Base-by-base conservation (phyloP, 2,329 filamentous ascomycete genomes). In the Talaromyces sp. region DNA sequence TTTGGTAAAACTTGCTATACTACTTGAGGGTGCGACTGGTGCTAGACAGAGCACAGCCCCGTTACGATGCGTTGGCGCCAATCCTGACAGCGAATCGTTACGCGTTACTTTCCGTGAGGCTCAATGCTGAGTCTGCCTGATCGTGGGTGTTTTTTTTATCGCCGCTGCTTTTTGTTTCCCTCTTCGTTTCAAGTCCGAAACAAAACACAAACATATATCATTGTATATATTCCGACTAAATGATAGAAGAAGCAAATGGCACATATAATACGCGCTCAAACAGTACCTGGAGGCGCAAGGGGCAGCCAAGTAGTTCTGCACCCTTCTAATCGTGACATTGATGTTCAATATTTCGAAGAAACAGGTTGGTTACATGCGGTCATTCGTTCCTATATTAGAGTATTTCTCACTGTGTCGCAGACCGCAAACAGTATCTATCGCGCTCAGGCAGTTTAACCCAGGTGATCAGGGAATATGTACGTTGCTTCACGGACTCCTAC, bases 321-420 rank as follows among this genome's bases (percentile, higher is more conserved):
- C 43, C 50, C 29, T 26, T 29, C 35, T n/a, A 38, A n/a, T 38
- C 6, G 35, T 6, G 35, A 38, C 2, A 38, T 38, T n/a, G 51
- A 59, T 14, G 52, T 51, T 26, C 29, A 55, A 51, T 55, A 55
- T 26, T 41, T 46, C 29, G 58, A 59, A 55, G 52, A 59, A 32
- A 50, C 41, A 27, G 58, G 58, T 59, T 24, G 17, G 13, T n/a
- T n/a, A n/a, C 4, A n/a, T 38, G 3, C 35, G 14, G 7, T 7
- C 7, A 8, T 4, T 43, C 19, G 19, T 31, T 49, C 56, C 21
- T 41, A 14, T 38, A 38, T 8, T 38, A 17, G 35, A 17, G 35
- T 41, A 10, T 41, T 49, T 41, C 43, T 55, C 26, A 54, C 10
- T n/a, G 13, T 43, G 17, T 43, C 32, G 3, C 24, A 59, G 57